Evolutionary conservation across 441 rosid species (phyloP).

Genomic region (Adansonia rubrostipa): DNA sequence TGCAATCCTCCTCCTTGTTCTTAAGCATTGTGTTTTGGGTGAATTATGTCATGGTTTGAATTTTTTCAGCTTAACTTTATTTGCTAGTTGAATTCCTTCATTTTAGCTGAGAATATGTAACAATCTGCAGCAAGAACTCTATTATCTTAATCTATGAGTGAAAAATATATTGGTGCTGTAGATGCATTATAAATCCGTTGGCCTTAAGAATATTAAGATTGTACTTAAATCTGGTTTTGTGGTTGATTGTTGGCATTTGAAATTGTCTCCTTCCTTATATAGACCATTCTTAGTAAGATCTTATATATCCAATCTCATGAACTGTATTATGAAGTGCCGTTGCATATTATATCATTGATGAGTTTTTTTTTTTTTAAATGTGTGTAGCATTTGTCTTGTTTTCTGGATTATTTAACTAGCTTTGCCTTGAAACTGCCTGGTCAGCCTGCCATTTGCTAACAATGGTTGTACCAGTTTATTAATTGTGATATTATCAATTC

Average conservation of each 20-base stretch:
- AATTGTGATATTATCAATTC: constrained; percentile 22
- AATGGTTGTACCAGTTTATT: constrained; percentile 13
- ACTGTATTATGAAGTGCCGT: not conserved
- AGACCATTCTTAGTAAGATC: not conserved
- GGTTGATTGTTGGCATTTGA: not conserved
- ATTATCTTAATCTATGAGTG: not conserved
- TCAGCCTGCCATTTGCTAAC: not conserved
- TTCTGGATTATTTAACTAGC: constrained; percentile 15
- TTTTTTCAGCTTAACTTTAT: constrained; percentile 2
- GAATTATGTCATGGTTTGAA: not conserved
- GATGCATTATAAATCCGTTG: not conserved
- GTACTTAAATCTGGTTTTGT: not conserved
- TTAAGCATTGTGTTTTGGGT: constrained; percentile 1
- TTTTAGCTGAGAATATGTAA: constrained; percentile 15
- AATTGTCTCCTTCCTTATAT: not conserved
- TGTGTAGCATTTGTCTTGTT: not conserved
- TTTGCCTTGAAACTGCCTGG: not conserved
- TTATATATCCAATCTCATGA: not conserved
- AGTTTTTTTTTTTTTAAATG: not conserved
- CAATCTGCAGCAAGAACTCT: not conserved
- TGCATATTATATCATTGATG: not conserved
- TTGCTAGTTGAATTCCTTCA: not conserved
- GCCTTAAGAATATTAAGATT: not conserved
- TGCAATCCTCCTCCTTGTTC: not conserved
- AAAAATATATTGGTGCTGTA: not conserved